Evolutionary conservation across 2,329 filamentous ascomycete species (phyloP).

Genomic region (Ophiostoma sp.): DNA sequence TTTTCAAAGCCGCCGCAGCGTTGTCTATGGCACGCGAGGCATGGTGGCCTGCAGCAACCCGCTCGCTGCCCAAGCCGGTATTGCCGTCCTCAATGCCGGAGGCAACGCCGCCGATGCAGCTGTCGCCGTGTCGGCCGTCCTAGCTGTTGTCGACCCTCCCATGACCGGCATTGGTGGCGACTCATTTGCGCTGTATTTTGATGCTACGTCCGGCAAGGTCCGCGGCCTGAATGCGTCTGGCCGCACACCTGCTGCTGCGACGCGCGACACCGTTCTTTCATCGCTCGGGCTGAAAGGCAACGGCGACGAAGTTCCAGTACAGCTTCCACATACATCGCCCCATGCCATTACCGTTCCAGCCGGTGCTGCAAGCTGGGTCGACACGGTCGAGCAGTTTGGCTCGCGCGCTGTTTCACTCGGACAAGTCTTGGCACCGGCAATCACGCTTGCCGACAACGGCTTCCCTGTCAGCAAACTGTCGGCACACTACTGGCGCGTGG

Average conservation of each 20-base stretch:
- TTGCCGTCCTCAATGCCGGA: conserved; percentile 71
- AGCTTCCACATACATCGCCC: conserved; percentile 67
- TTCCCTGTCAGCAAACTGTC: conserved; percentile 77
- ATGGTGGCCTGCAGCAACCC: conserved; percentile 87
- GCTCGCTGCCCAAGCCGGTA: conserved; percentile 76
- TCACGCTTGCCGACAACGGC: conserved; percentile 75
- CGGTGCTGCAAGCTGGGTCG: conserved; percentile 66
- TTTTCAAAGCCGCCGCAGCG: conserved; percentile 69
- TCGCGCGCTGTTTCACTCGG: conserved; percentile 71
- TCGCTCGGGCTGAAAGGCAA: conserved; percentile 55
- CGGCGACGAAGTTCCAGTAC: conserved; percentile 26
- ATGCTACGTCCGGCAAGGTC: conserved; percentile 72
- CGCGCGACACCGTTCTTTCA: conserved; percentile 61
- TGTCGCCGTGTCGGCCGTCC: conserved; percentile 76
- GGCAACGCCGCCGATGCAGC: conserved; percentile 94
- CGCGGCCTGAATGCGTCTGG: conserved; percentile 89
- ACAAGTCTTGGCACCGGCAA: conserved; percentile 73
- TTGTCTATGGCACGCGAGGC: conserved; percentile 84
- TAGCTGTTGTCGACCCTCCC: conserved; percentile 88
- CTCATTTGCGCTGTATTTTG: conserved; percentile 88
- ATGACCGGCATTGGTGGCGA: conserved; percentile 92
- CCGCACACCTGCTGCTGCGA: conserved; percentile 63
- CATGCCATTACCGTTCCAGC: conserved; percentile 74
- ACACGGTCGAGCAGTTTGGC: conserved; percentile 77
- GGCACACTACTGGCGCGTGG: conserved; percentile 29